Conservation (phyloP, 2,329 filamentous ascomycete species). For the Xylaria sp. region DNA sequence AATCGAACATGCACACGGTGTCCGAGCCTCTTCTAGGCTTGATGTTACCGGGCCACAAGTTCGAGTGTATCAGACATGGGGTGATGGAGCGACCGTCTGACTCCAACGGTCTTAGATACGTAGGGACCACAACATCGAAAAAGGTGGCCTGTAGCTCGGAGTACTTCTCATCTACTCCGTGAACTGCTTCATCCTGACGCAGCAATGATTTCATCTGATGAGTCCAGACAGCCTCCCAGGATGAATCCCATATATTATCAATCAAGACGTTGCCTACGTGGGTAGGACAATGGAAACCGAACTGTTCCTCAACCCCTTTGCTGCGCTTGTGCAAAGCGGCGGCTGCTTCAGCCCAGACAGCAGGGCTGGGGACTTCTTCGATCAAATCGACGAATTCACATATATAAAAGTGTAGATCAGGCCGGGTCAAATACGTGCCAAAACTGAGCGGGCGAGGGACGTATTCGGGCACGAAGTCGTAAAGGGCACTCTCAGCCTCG, state of each 20-base stretch:
- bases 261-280: conserved; percentile 19
- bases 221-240: conserved; percentile 35
- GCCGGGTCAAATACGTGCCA: conserved; percentile 31
- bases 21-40: conserved; percentile 20
- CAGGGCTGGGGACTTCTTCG: conserved; percentile 30
- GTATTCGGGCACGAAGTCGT: background rate
- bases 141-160: conserved; percentile 24
- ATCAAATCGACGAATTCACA: conserved; percentile 36
- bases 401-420: conserved; percentile 36
- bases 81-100: conserved; percentile 31
- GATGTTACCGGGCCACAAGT: conserved; percentile 38
- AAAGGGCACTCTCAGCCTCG: conserved; percentile 28
- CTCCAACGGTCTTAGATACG: conserved; percentile 34
- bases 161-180: conserved; percentile 27
- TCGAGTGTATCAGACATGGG: conserved; percentile 36
- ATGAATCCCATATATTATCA: conserved; percentile 32
- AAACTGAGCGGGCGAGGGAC: conserved; percentile 10
- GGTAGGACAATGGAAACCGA: conserved; percentile 34
- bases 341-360: conserved; percentile 30
- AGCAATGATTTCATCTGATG: conserved; percentile 27
- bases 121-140: conserved; percentile 34
- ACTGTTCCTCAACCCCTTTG: conserved; percentile 32
- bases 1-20: conserved; percentile 32
- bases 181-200: conserved; percentile 26
- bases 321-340: conserved; percentile 33